phyloP scores from a whole-genome alignment of 148 eudicot species.

The Polygonum aviculare region DNA sequence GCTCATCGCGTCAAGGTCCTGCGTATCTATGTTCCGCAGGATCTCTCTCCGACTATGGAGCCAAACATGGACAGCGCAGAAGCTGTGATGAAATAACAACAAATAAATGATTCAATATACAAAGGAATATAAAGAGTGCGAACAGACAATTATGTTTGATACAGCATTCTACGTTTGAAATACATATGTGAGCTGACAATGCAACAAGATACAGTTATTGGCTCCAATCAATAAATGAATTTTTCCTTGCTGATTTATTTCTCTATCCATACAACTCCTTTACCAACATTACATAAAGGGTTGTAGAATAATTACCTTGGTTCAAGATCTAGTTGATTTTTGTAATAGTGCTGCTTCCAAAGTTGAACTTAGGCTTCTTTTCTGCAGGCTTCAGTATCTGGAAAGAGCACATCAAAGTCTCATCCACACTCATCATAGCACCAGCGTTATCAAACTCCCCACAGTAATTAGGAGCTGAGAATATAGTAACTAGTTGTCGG shows the following conservation, averaged over 20 bases:
- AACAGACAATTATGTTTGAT: not conserved
- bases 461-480: conserved; percentile 39
- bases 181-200: not conserved
- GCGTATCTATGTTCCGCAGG: not conserved
- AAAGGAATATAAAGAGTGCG: not conserved
- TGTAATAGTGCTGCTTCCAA: conserved; percentile 39
- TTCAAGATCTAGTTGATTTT: not conserved
- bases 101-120: not conserved
- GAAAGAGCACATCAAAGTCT: conserved; percentile 54
- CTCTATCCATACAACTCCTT: not conserved
- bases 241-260: not conserved
- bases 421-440: conserved; percentile 62
- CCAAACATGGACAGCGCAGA: conserved; percentile 5
- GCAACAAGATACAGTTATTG: not conserved
- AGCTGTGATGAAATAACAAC: not conserved
- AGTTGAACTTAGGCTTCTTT: conserved; percentile 31
- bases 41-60: not conserved
- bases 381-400: conserved; percentile 57
- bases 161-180: not conserved
- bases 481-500: conserved; percentile 40
- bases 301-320: conserved; percentile 3
- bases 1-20: not conserved
- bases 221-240: not conserved
- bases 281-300: not conserved
- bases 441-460: conserved; percentile 57